phyloP scores from a whole-genome alignment of 345 rosid species.

The Syzygium grande region DNA sequence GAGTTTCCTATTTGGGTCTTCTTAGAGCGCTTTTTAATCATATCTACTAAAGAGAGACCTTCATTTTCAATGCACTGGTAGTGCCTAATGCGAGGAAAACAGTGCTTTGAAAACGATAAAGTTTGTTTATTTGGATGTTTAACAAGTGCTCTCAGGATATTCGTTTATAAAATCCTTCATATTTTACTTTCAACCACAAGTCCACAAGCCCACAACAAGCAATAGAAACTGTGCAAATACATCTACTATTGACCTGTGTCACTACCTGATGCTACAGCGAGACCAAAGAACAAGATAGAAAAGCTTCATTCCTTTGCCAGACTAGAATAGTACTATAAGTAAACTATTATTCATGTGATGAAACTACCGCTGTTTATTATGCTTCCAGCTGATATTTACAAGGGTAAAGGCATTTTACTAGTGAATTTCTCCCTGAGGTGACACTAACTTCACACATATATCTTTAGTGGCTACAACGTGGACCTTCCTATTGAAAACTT shows the following conservation, averaged over 20 bases:
- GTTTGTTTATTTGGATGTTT: background rate
- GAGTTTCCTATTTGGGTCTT: background rate
- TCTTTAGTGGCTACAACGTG: background rate
- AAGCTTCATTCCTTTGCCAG: background rate
- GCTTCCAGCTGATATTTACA: background rate
- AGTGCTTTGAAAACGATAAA: background rate
- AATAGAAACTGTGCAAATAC: background rate
- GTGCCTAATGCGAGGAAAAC: background rate
- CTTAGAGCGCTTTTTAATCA: background rate
- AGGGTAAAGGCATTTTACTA: background rate
- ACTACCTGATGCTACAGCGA: background rate
- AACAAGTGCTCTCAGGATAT: background rate
- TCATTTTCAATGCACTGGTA: background rate
- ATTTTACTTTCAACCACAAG: background rate
- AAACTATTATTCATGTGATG: background rate
- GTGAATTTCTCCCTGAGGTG: background rate
- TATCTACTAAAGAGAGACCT: background rate
- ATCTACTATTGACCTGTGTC: background rate
- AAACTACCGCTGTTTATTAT: background rate
- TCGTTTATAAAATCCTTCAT: background rate
- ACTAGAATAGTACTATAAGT: background rate
- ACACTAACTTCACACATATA: background rate
- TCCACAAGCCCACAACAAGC: background rate
- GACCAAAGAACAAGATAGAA: background rate
- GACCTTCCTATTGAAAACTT: slow-evolving; percentile 13